A percentile compares a stretch with the other conserved stretches of the same genome.
Conservation (phyloP, 2,329 filamentous ascomycete species). For the Biscogniauxia sp. region DNA sequence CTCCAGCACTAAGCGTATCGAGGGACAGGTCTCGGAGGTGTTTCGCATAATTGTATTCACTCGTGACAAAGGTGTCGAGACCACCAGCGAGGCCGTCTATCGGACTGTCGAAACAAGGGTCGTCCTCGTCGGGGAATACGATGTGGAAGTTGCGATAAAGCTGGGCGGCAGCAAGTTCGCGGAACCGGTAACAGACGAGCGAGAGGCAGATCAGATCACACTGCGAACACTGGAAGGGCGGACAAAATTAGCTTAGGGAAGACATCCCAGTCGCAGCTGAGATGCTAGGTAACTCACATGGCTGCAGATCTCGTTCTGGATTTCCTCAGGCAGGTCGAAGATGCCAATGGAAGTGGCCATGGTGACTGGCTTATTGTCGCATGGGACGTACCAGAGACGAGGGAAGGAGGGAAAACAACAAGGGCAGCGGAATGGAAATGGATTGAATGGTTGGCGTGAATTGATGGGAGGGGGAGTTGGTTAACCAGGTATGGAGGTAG, state of each 20-base stretch:
- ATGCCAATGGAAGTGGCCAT: constrained; percentile 29
- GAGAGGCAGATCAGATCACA: constrained; percentile 56
- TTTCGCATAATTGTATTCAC: constrained; percentile 61
- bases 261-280: neutral
- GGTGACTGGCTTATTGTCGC: neutral
- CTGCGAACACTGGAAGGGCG: constrained; percentile 44
- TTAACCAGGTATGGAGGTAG: too few species aligned
- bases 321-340: constrained; percentile 45
- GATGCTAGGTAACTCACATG: constrained; percentile 40
- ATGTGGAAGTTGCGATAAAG: constrained; percentile 61
- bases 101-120: constrained; percentile 48
- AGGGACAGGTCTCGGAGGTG: constrained; percentile 56
- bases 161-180: constrained; percentile 54
- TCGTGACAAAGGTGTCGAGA: constrained; percentile 60
- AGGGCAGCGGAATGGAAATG: neutral
- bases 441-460: too few species aligned
- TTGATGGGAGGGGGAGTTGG: too few species aligned
- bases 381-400: neutral
- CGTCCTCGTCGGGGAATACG: constrained; percentile 60
- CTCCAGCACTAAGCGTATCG: constrained; percentile 52
- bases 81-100: constrained; percentile 57
- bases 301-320: constrained; percentile 47
- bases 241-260: constrained; percentile 7
- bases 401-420: neutral
- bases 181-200: constrained; percentile 57